Conservation (phyloP, 148 eudicot genomes). For the Fallopia convolvulus region DNA sequence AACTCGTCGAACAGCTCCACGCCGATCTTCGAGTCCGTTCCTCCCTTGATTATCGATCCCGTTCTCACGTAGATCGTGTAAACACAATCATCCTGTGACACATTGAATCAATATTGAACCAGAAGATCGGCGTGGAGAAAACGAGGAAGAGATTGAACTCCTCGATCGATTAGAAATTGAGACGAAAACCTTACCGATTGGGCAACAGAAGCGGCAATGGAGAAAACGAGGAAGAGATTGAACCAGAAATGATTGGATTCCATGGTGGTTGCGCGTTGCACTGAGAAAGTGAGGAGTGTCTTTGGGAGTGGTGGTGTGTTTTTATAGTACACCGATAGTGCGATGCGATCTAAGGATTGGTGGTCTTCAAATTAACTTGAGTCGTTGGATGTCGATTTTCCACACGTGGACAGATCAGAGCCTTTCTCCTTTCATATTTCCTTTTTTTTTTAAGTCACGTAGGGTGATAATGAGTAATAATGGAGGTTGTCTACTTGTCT, state of each 20-base stretch:
- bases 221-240: conserved; percentile 31
- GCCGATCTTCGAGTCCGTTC: conserved; percentile 67
- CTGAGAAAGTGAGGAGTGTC: neutral
- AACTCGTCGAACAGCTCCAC: conserved; percentile 42
- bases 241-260: conserved; percentile 21
- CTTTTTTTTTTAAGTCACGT: neutral
- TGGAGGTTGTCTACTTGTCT: neutral
- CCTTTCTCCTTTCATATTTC: neutral
- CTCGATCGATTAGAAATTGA: neutral
- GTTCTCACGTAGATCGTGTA: conserved; percentile 66
- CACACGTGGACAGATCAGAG: neutral
- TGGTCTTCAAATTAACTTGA: neutral
- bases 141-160: too few species aligned
- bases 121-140: too few species aligned
- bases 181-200: conserved; percentile 35
- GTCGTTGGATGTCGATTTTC: neutral
- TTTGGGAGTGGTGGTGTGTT: neutral
- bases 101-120: neutral
- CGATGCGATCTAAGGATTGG: neutral
- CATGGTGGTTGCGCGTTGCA: conserved; percentile 13
- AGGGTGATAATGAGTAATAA: neutral
- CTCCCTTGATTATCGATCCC: conserved; percentile 69
- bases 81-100: conserved; percentile 39
- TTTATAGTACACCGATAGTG: neutral
- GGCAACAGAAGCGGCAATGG: conserved; percentile 24